These are phyloP conservation scores for Diaporthe humulicola DNA, from an alignment of 2,329 filamentous ascomycete genomes.

Conservation along the genomic window DNA sequence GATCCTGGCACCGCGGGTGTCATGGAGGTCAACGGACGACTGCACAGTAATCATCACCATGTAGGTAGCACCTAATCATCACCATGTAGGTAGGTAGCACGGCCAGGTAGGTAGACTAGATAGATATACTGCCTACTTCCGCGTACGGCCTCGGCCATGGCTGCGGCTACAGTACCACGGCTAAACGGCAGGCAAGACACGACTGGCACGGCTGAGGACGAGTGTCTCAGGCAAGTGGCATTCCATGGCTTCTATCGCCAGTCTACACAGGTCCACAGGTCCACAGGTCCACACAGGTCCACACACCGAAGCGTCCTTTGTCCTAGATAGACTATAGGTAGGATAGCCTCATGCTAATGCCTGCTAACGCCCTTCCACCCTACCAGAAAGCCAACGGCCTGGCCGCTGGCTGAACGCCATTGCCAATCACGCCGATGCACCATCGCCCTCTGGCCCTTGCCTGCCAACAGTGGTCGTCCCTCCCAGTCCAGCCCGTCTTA, in stretches of 20 bases:
- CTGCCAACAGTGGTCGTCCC: background rate
- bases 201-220: background rate
- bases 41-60: too few species aligned
- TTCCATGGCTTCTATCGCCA: background rate
- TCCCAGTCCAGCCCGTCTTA: background rate
- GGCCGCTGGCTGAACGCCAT: conserved; percentile 2
- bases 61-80: too few species aligned
- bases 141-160: background rate
- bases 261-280: background rate
- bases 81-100: too few species aligned
- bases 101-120: too few species aligned
- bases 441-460: background rate
- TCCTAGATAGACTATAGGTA: background rate
- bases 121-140: background rate
- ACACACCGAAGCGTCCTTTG: background rate
- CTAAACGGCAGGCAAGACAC: conserved; percentile 12
- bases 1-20: background rate
- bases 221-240: conserved; percentile 10
- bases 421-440: too few species aligned
- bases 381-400: background rate
- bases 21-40: background rate
- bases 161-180: background rate
- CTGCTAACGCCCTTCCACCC: background rate
- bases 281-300: background rate
- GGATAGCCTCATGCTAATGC: background rate